Base-by-base conservation (phyloP, 2,329 filamentous ascomycete genomes). In the Cercospora zeina region DNA sequence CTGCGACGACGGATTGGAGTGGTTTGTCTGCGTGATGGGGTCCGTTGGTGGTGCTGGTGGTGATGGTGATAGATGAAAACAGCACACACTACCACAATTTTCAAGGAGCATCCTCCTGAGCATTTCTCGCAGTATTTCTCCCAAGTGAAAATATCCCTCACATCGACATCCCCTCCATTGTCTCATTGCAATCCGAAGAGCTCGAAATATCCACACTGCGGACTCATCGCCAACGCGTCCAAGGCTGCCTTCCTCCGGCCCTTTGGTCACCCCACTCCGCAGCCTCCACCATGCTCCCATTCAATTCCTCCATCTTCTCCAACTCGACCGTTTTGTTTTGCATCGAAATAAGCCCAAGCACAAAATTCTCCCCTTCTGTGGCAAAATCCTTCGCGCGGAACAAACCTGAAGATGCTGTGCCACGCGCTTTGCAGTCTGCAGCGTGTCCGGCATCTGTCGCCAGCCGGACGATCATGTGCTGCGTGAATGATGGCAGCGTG, bases 171-270 rank as follows among this genome's bases (percentile, higher is more conserved):
- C 63, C 64, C 53, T 72, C 71, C 66, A 64, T 66, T 30, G 68
- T 71, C 67, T n/a, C n/a, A n/a, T n/a, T n/a, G 67, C 69, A 54
- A 72, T 65, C 27, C 27, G 65, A 68, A 19, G 64, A 69, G 45
- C 70, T 70, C 42, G 68, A 69, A 55, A 74, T n/a, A 74, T 4
- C 72, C 72, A 67, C 72, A 74, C 53, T 74, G 71, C 13, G 72
- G 72, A 56, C 69, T 71, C 16, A 73, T 60, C 8, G 68, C 71
- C 51, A 74, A 66, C 45, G 64, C 63, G 37, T 70, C 62, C 58
- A 73, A 54, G 8, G 69, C 72, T 55, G 72, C 62, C 54, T 70
- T 64, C 47, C 47, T 56, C 68, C 49, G 71, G 72, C 1, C 68
- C 72, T 55, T 69, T 67, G 7, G 70, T 68, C 34, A 74, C 69